phyloP scores from a whole-genome alignment of 176 grass and related monocot species.

The Raddia distichophylla region DNA sequence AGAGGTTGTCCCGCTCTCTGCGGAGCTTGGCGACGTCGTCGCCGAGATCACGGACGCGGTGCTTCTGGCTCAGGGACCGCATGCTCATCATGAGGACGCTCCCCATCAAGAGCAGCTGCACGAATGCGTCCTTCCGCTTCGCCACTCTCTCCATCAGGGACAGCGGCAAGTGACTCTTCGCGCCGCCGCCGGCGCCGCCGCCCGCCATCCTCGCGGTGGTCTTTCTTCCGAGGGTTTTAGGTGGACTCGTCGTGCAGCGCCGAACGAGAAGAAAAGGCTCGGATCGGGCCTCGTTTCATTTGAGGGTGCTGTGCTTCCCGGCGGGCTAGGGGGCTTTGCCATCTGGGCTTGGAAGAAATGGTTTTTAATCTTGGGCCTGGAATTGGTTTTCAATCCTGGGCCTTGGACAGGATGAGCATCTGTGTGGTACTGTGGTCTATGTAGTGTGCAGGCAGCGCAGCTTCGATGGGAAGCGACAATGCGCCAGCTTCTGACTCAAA shows the following conservation, averaged over 20 bases:
- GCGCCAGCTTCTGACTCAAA: too few relatives aligned
- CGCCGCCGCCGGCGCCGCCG: not conserved
- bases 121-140: constrained; percentile 82
- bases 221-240: not conserved
- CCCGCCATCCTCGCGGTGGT: constrained; percentile 33
- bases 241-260: not conserved
- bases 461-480: too few relatives aligned
- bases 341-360: not conserved
- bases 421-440: too few relatives aligned
- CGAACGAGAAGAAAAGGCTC: not conserved
- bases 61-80: constrained; percentile 79
- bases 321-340: not conserved
- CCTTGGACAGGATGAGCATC: too few relatives aligned
- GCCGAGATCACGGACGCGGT: constrained; percentile 72
- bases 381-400: not conserved
- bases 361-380: too few relatives aligned
- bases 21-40: constrained; percentile 70
- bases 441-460: too few relatives aligned
- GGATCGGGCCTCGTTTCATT: not conserved
- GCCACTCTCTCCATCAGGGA: constrained; percentile 61
- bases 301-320: not conserved
- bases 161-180: not conserved
- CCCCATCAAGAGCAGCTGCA: constrained; percentile 83
- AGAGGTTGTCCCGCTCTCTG: constrained; percentile 54
- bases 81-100: constrained; percentile 88